Percentiles rank a stretch among this genome's conserved stretches.
These are phyloP conservation scores for Pecoramyces ruminantium DNA, from an alignment of 192 early-diverging fungal genomes.

Conservation along the genomic window DNA sequence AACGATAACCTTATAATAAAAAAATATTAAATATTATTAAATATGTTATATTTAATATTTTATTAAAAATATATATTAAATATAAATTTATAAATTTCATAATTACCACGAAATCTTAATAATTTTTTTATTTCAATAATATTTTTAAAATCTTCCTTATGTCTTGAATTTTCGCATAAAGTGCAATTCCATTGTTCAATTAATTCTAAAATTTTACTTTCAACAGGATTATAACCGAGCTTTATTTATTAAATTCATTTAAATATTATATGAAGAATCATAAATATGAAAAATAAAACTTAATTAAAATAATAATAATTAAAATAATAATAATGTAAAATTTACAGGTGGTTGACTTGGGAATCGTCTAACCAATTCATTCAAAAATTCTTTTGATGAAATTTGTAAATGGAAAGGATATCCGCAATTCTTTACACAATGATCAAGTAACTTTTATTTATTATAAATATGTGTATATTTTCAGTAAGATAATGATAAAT, in stretches of 20 bases:
- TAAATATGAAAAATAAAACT: too few relatives aligned
- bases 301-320: neutral
- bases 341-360: slow-evolving; percentile 73
- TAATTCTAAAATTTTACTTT: slow-evolving; percentile 72
- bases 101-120: slow-evolving; percentile 65
- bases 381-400: slow-evolving; percentile 90
- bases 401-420: slow-evolving; percentile 94
- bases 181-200: slow-evolving; percentile 92
- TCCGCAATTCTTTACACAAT: slow-evolving; percentile 97
- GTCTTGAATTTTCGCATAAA: slow-evolving; percentile 65
- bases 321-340: neutral
- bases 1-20: slow-evolving; percentile 43
- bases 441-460: slow-evolving; percentile 62
- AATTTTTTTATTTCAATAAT: slow-evolving; percentile 92
- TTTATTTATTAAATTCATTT: neutral
- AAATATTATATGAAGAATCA: too few relatives aligned
- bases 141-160: slow-evolving; percentile 82
- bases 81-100: too few relatives aligned
- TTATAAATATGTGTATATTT: too few relatives aligned
- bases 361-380: slow-evolving; percentile 82
- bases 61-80: neutral
- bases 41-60: slow-evolving; percentile 5
- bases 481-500: too few relatives aligned
- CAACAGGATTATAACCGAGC: slow-evolving; percentile 49
- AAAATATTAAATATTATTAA: neutral